Evolutionary conservation across 2,329 filamentous ascomycete species (phyloP), one percentile per base, ranked within the genome.

Genomic region (Penicillium italicum): DNA sequence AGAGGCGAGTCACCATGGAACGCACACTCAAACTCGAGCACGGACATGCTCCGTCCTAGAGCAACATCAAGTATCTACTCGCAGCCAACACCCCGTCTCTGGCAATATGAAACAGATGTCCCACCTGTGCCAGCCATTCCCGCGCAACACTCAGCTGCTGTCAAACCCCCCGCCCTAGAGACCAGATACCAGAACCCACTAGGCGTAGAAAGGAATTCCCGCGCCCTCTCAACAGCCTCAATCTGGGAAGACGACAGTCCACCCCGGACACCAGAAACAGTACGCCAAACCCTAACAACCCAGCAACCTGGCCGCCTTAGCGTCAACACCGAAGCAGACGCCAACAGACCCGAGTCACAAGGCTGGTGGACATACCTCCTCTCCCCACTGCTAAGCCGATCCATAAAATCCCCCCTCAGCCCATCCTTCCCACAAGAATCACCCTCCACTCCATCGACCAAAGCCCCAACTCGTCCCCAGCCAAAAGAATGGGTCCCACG

Each of bases 341-440:
- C 66, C 5, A 72, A 66, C 38, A 68, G 74, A 44, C 77, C 70
- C 30, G 66, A 72, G 26, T 80, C 78, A 0, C 75, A 79, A 54
- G 78, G 78, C 18, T 80, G 78, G 78, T 80, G 78, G 78, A 80
- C 74, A 28, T 71, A 75, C 43, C 66, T 79, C 22, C 70, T 78
- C 2, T 78, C 77, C 1, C 78, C 78, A 0, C 64, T 79, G 6
- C 57, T 79, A 2, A 67, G 69, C 51, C 40, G 47, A 3, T 51
- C 53, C 20, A 63, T 65, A 45, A 69, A 67, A 56, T 70, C 66
- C 18, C 65, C 64, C 12, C 51, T 63, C 5, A 63, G 58, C 6
- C 53, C 56, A 36, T 59, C 56, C 9, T 73, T 71, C n/a, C 64
- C 66, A 12, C 49, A 45, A 6, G 40, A 38, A 4, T 48, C 55